Base-by-base conservation (phyloP, 768 basidiomycete genomes). In the Cystofilobasidium bisporidii region DNA sequence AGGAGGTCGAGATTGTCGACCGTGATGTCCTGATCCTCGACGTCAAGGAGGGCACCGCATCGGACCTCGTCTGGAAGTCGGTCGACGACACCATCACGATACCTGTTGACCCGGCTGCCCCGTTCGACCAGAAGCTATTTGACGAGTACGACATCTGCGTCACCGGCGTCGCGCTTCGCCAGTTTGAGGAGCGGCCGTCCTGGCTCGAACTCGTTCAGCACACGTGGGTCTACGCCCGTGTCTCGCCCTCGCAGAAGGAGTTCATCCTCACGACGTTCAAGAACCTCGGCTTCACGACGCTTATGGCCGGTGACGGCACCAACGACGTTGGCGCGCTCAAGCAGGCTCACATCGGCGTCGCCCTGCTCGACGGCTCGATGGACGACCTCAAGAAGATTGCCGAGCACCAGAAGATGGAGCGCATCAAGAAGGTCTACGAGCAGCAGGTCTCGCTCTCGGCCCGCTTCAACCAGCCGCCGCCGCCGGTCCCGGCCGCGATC, bases 241-340 rank as follows among this genome's bases (percentile, higher is more conserved):
- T 98, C 20, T 94, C 94, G 15, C 96, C 96, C 2, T 79, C 83
- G 0, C 96, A 98, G 76, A 99, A 99, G 79, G 96, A 99, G 77
- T 84, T 83, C 76, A 98, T 99, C 78, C 82, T 99, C 57, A 90
- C 91, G 0, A 87, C 87, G 10, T 81, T 98, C 63, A 92, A 92
- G 76, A 81, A 81, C 2, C 84, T 96, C 30, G 94, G 94, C 28
- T 99, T 91, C 75, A 83, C 82, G 20, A 99, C 96, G 0, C 82
- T 99, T 61, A 98, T 98, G 96, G 96, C 93, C 8, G 96, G 96
- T 61, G 96, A 99, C 75, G 96, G 96, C 36, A 99, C 96, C 5
- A 98, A 99, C 75, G 96, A 98, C 71, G 96, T 99, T 60, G 96
- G 96, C 28, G 96, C 96, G 3, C 83, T 99, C 62, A 99, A 98